A percentile compares a stretch with the other conserved stretches of the same genome.
Evolutionary conservation across 2,329 filamentous ascomycete species (phyloP).

Genomic region (Fusarium sp.): DNA sequence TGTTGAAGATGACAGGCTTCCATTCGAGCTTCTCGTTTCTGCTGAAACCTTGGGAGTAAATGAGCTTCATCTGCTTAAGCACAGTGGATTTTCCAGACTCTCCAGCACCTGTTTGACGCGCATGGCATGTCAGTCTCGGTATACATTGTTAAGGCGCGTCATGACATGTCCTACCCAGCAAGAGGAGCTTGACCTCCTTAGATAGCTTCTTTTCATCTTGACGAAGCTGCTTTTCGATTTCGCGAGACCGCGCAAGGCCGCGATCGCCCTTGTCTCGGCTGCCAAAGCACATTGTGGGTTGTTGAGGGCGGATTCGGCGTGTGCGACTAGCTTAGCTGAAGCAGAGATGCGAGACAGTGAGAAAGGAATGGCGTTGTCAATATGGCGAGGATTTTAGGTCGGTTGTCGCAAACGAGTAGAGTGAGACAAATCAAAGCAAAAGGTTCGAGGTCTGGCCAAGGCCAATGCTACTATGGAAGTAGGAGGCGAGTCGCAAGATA

Average conservation of each 20-base stretch:
- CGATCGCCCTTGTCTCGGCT: conserved; percentile 63
- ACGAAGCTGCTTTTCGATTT: conserved; percentile 88
- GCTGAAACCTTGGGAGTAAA: conserved; percentile 92
- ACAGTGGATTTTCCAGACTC: conserved; percentile 94
- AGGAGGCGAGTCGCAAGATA: conserved; percentile 4
- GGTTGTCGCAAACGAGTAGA: conserved; percentile 10
- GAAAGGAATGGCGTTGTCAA: conserved; percentile 8
- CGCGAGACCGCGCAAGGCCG: conserved; percentile 70
- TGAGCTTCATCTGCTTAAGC: conserved; percentile 98
- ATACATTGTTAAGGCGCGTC: not conserved
- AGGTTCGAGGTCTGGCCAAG: conserved; percentile 4
- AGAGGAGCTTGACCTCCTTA: conserved; percentile 91
- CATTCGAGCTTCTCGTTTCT: conserved; percentile 92
- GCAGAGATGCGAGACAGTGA: conserved; percentile 5
- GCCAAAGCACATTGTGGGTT: conserved; percentile 72
- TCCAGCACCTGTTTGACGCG: conserved; percentile 77
- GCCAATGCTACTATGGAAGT: not conserved
- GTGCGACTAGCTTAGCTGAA: conserved; percentile 3
- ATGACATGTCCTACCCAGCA: conserved; percentile 74
- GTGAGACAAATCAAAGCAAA: conserved; percentile 4
- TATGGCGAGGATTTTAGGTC: not conserved
- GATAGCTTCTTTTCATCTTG: conserved; percentile 88
- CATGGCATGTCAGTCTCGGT: conserved; percentile 30
- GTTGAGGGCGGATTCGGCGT: conserved; percentile 11
- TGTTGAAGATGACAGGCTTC: conserved; percentile 95